Conservation (phyloP, 2,329 filamentous ascomycete species). For the Colletotrichum destructivum region DNA sequence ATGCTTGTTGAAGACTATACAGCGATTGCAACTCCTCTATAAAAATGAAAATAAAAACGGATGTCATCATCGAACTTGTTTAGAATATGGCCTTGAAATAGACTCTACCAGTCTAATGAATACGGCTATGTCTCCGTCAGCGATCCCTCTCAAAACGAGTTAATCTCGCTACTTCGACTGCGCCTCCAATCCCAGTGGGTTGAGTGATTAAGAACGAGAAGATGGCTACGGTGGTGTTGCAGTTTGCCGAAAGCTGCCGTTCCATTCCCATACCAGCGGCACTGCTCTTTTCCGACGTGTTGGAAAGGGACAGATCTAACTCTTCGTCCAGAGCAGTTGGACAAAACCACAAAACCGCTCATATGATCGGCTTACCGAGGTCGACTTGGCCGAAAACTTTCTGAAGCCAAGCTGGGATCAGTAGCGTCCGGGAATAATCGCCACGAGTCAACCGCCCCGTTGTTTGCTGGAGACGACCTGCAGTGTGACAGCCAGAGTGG, state of each 20-base stretch:
- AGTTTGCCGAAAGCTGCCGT: too few relatives aligned
- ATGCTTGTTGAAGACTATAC: too few relatives aligned
- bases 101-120: background rate
- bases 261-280: background rate
- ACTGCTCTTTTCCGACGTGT: background rate
- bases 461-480: slow-evolving; percentile 14
- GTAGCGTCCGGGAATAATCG: slow-evolving; percentile 4
- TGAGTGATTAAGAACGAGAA: too few relatives aligned
- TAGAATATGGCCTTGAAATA: too few relatives aligned
- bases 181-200: background rate
- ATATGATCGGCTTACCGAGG: background rate
- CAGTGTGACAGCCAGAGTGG: slow-evolving; percentile 14
- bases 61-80: too few relatives aligned
- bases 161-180: background rate
- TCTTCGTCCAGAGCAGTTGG: background rate
- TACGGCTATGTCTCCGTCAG: background rate
- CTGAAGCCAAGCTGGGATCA: background rate
- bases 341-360: background rate
- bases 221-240: background rate
- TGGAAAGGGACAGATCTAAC: background rate
- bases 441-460: slow-evolving; percentile 16
- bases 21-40: too few relatives aligned
- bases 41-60: too few relatives aligned
- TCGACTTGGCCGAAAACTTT: background rate
- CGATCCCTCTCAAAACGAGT: background rate